Base-by-base conservation (phyloP, 2,329 filamentous ascomycete genomes). In the Phaeosphaeriaceae sp. region DNA sequence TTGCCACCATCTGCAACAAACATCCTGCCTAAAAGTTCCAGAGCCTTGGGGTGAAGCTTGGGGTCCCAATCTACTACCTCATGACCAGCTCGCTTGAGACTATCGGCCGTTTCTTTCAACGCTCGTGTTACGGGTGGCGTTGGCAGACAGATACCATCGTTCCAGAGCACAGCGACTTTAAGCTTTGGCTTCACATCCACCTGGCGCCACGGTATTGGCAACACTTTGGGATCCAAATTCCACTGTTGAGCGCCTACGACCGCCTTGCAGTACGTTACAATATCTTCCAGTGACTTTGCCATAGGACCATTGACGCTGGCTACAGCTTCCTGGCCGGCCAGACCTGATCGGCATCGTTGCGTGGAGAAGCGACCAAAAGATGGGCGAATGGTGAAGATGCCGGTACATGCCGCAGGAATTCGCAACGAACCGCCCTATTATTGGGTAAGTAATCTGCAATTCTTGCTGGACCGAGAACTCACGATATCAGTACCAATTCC, bases 401-500 rank as follows among this genome's bases (percentile, higher is more conserved):
- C 85, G 1, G 84, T 85, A 58, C 83, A 87, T 1, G 85, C 85
- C 21, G 85, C 85, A 15, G 82, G 82, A 25, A 83, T 84, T 15
- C 86, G 81, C 0, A 88, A 69, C 11, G 83, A 85, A 15, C 86
- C 86, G 1, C 82, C 81, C 70, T 71, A 41, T 7, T 19, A 27
- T n/a, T 27, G 44, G 36, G 24, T 70, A 21, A 69, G 60, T 17
- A 17, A 13, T 1, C 11, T 31, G n/a, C 4, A 9, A 10, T 27
- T 36, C 17, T 33, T 33, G 13, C 3, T 24, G 15, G n/a, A 10
- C 3, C 25, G 10, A 19, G n/a, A 2, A 58, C 61, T 31, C 59
- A 83, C 83, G 53, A 90, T 89, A 61, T 90, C 88, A 0, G 87
- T 87, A 1, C 87, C 88, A 0, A 89, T 79, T 10, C 89, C 89